Evolutionary conservation across 1,284 basidiomycete species (phyloP), one percentile per base, ranked within the genome.

Genomic region (Volvariella surrecta): DNA sequence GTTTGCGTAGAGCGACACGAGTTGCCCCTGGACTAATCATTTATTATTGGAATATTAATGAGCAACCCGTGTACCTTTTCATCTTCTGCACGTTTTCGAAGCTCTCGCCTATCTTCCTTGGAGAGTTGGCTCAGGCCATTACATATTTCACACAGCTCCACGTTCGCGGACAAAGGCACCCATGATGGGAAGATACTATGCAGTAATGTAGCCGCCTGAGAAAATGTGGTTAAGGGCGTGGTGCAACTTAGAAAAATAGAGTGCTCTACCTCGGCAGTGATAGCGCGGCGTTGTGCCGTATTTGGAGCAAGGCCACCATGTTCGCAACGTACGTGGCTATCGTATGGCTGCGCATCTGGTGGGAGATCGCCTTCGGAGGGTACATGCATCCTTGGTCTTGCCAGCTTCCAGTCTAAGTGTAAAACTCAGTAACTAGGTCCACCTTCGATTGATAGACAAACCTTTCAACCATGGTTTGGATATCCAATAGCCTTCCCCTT

Each of bases 401-500:
- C 55, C 42, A 76, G 59, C 55, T 67, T 68, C 88, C 88, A 90
- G 54, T 87, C 88, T 88, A 45, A 19, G 41, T 39, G 39, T 37
- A 44, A 44, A 37, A 40, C 15, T 35, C 40, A 38, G 30, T n/a
- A 19, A 19, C 28, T 10, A 32, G 1, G 22, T 28, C 8, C 6
- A 16, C n/a, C 4, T 21, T 13, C 20, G 13, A 32, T 35, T 51
- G 46, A 50, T 19, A 40, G 37, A 40, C 52, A 20, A 50, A 83
- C 87, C 86, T 72, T 73, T 82, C 3, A 86, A 56, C 88, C 88
- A 90, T 9, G 62, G 56, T 54, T 81, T 86, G 1, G 88, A 89
- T 53, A 89, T 76, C 80, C 82, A 87, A 54, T 70, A 80, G 9
- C 74, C 74, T n/a, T 54, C 50, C 21, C 62, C 61, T 40, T 70